A percentile compares a stretch with the other conserved stretches of the same genome.
phyloP scores from a whole-genome alignment of 2,329 filamentous ascomycete genomes.

The Phaeosphaeria sp. region DNA sequence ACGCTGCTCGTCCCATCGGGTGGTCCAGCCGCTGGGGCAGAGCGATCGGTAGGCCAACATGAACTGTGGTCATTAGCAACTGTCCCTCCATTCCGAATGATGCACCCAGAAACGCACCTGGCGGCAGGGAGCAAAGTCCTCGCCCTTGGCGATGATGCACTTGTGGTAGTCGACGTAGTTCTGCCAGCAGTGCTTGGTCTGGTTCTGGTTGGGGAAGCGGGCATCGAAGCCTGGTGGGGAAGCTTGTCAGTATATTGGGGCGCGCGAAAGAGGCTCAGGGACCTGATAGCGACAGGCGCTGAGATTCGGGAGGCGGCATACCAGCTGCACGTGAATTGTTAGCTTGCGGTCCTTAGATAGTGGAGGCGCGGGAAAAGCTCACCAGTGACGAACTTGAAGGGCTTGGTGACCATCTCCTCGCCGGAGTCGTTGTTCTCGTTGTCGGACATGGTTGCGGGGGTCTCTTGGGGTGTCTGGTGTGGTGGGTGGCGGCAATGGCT shows the following conservation, averaged over 20 bases:
- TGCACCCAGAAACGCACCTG: slow-evolving; percentile 68
- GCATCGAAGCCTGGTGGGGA: slow-evolving; percentile 84
- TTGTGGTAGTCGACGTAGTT: slow-evolving; percentile 99
- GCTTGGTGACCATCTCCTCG: slow-evolving; percentile 91
- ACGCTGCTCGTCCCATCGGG: slow-evolving; percentile 97
- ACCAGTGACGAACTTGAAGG: slow-evolving; percentile 99
- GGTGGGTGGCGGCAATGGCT: slow-evolving; percentile 39
- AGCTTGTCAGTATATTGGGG: slow-evolving; percentile 27
- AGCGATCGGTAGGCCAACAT: slow-evolving; percentile 95
- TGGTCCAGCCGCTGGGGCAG: slow-evolving; percentile 93
- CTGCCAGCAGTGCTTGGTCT: slow-evolving; percentile 99
- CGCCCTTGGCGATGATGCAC: slow-evolving; percentile 97
- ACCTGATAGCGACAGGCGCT: slow-evolving; percentile 5
- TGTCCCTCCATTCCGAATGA: not conserved
- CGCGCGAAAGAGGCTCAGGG: slow-evolving; percentile 4
- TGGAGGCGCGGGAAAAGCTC: slow-evolving; percentile 52
- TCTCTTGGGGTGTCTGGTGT: slow-evolving; percentile 18
- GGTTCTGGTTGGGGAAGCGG: slow-evolving; percentile 98
- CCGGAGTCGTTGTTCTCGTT: slow-evolving; percentile 55
- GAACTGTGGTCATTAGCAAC: slow-evolving; percentile 68
- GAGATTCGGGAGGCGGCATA: slow-evolving; percentile 38
- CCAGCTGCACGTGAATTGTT: slow-evolving; percentile 47
- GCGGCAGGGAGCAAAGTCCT: slow-evolving; percentile 96
- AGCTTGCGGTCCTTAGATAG: slow-evolving; percentile 30
- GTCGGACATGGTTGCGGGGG: slow-evolving; percentile 82